Percentiles rank a stretch among this genome's conserved stretches.
Evolutionary conservation across 305 asterid species (phyloP).

Genomic region (Fraxinus velutina): DNA sequence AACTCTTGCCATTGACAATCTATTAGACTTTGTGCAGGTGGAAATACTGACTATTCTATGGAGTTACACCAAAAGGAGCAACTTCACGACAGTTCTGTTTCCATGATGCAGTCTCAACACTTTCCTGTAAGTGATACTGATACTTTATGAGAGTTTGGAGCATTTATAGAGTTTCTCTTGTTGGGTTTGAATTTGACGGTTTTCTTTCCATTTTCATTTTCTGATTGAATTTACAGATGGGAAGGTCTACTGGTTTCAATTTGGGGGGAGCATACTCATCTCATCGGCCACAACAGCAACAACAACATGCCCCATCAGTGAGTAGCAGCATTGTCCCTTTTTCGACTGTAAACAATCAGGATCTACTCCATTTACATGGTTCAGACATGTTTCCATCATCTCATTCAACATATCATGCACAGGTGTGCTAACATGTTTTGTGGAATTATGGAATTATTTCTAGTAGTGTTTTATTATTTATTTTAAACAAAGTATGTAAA

Average conservation of each 20-base stretch:
- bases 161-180: neutral
- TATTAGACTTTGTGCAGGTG: constrained; percentile 52
- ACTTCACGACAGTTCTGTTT: constrained; percentile 68
- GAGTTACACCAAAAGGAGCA: constrained; percentile 94
- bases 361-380: constrained; percentile 81
- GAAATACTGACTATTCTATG: constrained; percentile 73
- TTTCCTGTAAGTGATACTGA: constrained; percentile 62
- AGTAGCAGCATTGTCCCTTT: constrained; percentile 66
- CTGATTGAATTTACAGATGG: constrained; percentile 64
- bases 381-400: constrained; percentile 86
- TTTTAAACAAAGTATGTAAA: constrained; percentile 7
- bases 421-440: constrained; percentile 42
- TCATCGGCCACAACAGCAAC: constrained; percentile 90
- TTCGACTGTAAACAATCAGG: constrained; percentile 82
- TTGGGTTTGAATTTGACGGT: neutral
- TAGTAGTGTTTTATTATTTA: constrained; percentile 6
- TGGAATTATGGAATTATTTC: constrained; percentile 19
- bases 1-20: constrained; percentile 17
- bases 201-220: constrained; percentile 23
- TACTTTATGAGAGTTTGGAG: neutral
- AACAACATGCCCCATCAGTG: constrained; percentile 68
- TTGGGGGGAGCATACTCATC: constrained; percentile 85
- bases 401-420: constrained; percentile 73
- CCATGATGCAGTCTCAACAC: constrained; percentile 95
- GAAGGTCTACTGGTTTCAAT: constrained; percentile 88